A percentile compares a stretch with the other conserved stretches of the same genome.
phyloP scores from a whole-genome alignment of 192 early-diverging fungal genomes.

The Umbelopsis isabellina region DNA sequence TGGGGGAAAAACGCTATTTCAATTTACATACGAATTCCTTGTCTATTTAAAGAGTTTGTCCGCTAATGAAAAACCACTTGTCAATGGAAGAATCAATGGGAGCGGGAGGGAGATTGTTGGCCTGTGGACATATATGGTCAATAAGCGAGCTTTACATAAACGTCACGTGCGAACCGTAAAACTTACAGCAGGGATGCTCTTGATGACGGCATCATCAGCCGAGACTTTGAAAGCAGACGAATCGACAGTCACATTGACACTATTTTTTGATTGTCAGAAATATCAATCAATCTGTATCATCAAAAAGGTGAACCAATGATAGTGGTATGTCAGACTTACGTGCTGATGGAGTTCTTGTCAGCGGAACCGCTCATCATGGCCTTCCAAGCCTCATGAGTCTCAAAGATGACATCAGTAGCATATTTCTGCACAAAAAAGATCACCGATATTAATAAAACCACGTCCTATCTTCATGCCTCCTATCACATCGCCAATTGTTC shows the following conservation, averaged over 20 bases:
- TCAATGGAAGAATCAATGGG: constrained; percentile 88
- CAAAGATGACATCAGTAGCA: constrained; percentile 86
- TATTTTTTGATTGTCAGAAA: constrained; percentile 35
- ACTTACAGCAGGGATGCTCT: constrained; percentile 59
- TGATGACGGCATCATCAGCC: constrained; percentile 57
- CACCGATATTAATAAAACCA: background rate
- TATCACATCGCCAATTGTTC: background rate
- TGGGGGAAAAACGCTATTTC: background rate
- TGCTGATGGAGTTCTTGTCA: constrained; percentile 74
- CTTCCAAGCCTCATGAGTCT: constrained; percentile 95
- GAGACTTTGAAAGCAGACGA: constrained; percentile 75
- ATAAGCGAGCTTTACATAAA: constrained; percentile 20
- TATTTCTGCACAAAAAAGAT: constrained; percentile 61
- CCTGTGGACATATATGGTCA: constrained; percentile 36
- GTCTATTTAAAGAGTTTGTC: constrained; percentile 59
- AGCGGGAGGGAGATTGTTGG: constrained; percentile 48
- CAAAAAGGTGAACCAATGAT: constrained; percentile 1
- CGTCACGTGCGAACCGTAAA: constrained; percentile 21
- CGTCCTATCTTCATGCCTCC: background rate
- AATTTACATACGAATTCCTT: background rate
- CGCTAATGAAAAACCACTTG: constrained; percentile 99
- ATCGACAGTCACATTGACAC: constrained; percentile 70
- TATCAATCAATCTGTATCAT: constrained; percentile 3
- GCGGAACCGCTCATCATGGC: constrained; percentile 69
- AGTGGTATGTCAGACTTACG: constrained; percentile 48